Conservation (phyloP, 73 alveolate genomes). For the Stentor coeruleus region DNA sequence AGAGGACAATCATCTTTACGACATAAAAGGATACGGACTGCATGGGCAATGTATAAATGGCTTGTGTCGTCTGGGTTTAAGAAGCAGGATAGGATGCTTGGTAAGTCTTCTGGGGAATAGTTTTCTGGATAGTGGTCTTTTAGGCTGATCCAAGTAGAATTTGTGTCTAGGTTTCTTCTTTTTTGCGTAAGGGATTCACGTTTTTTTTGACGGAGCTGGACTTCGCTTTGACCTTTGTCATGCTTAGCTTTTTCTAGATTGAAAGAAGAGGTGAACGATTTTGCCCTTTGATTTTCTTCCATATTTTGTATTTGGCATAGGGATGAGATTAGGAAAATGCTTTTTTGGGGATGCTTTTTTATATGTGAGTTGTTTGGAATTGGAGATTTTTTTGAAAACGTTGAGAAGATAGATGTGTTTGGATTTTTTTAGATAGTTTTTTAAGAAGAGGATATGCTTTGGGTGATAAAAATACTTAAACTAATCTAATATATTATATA, state of each 20-base stretch:
- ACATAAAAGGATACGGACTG: neutral
- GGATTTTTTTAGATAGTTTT: too few relatives aligned
- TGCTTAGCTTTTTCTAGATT: neutral
- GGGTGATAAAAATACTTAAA: too few relatives aligned
- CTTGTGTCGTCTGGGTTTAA: neutral
- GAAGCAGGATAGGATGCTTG: neutral
- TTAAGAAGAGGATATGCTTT: too few relatives aligned
- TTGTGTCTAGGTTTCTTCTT: neutral
- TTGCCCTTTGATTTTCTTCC: neutral
- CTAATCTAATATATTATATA: too few relatives aligned
- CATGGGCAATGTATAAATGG: neutral
- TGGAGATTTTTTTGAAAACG: too few relatives aligned
- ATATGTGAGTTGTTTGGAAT: too few relatives aligned
- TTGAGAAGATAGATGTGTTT: too few relatives aligned
- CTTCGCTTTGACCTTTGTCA: neutral
- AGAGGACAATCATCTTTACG: neutral
- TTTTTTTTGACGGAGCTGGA: neutral
- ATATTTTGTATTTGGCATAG: too few relatives aligned
- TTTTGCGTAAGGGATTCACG: neutral
- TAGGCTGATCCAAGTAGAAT: neutral
- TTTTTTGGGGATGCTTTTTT: too few relatives aligned
- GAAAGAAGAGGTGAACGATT: neutral
- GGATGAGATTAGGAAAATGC: too few relatives aligned
- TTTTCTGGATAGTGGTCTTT: neutral
- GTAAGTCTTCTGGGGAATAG: neutral